Evolutionary conservation across 2,329 filamentous ascomycete genomes (phyloP).

Genomic region (Diaporthe humulicola): DNA sequence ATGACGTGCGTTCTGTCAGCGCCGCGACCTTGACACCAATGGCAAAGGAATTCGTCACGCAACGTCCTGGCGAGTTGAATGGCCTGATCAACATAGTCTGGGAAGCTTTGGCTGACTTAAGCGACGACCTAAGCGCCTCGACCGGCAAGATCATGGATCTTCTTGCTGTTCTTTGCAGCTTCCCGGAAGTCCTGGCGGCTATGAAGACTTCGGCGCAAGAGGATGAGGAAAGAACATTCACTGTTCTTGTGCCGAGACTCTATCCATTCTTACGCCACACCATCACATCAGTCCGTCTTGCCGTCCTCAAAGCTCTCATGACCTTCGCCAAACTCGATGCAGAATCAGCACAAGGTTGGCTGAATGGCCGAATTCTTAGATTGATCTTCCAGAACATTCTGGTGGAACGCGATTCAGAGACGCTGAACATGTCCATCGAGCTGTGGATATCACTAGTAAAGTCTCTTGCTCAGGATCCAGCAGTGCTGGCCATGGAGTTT

Average conservation of each 20-base stretch:
- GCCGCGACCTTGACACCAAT: slow-evolving; percentile 98
- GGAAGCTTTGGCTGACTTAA: slow-evolving; percentile 96
- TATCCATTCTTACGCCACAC: slow-evolving; percentile 98
- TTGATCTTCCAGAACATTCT: slow-evolving; percentile 95
- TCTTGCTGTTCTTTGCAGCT: slow-evolving; percentile 93
- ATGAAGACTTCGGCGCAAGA: slow-evolving; percentile 92
- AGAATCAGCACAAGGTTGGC: slow-evolving; percentile 87
- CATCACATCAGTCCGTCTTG: slow-evolving; percentile 93
- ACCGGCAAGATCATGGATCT: slow-evolving; percentile 99
- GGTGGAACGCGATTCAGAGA: slow-evolving; percentile 89
- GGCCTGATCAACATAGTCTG: slow-evolving; percentile 94
- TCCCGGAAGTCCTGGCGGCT: slow-evolving; percentile 89
- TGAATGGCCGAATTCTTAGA: slow-evolving; percentile 88
- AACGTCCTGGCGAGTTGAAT: slow-evolving; percentile 83
- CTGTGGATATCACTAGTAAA: slow-evolving; percentile 86
- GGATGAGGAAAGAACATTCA: slow-evolving; percentile 90
- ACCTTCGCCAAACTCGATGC: slow-evolving; percentile 92
- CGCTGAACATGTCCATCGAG: slow-evolving; percentile 85
- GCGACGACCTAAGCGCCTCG: slow-evolving; percentile 95
- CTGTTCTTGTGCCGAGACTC: slow-evolving; percentile 89
- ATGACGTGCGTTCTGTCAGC: slow-evolving; percentile 96
- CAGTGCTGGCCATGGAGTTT: slow-evolving; percentile 80
- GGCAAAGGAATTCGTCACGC: slow-evolving; percentile 91
- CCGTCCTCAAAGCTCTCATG: slow-evolving; percentile 90
- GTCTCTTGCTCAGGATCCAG: slow-evolving; percentile 73